Evolutionary conservation across 768 basidiomycete genomes (phyloP), one percentile per base, ranked within the genome.

Genomic region (Daedaleopsis sinensis): DNA sequence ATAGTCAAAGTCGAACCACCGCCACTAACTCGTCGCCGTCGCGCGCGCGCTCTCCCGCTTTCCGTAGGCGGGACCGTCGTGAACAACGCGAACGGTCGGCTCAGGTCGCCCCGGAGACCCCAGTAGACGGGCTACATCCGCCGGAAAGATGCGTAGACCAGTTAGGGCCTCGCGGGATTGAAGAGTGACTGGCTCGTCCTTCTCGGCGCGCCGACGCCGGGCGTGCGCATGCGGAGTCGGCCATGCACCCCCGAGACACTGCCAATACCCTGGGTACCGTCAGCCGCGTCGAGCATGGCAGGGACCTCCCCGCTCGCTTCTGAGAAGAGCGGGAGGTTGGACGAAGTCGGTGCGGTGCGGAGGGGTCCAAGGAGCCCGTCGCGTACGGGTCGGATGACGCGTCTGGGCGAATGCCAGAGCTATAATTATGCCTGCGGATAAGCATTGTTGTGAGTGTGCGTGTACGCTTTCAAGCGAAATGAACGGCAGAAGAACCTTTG

Each of bases 381-480:
- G 94, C 94, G 64, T 86, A 95, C 15, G 88, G 76, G 42, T 86
- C 16, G 85, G 87, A 75, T 37, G 82, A 77, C 23, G 64, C 58
- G 48, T 85, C 85, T 0, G 80, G 18, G 85, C 87, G 72, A 97
- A 94, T 0, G 91, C 85, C 5, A 98, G 75, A 0, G 93, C 77
- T 4, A 94, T 94, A 44, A 98, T 82, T 60, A 98, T 93, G 1
- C 96, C 94, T 94, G 52, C 57, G 27, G n/a, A 56, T n/a, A n/a
- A n/a, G n/a, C n/a, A n/a, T n/a, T n/a, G n/a, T n/a, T n/a, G n/a
- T n/a, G n/a, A 59, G 35, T 35, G n/a, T 56, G 36, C n/a, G 50
- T 21, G n/a, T n/a, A n/a, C n/a, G n/a, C n/a, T n/a, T 51, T 21
- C 38, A 35, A 24, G 19, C 39, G 46, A 64, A 24, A 49, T 57